Conservation (phyloP, 768 basidiomycete genomes). For the Suillus clintonianus region DNA sequence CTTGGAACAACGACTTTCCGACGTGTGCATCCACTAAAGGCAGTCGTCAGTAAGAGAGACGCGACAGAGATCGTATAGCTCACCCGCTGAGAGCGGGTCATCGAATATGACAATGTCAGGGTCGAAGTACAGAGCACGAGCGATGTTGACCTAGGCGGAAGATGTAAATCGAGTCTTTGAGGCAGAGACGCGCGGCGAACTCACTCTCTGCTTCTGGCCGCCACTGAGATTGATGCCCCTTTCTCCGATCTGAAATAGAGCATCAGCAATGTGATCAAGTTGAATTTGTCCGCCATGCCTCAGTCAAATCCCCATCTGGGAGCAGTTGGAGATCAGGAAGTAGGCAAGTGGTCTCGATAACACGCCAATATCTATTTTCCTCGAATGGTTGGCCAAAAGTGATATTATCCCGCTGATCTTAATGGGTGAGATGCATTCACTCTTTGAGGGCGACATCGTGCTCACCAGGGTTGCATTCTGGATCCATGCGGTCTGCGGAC, state of each 20-base stretch:
- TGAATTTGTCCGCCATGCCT: constrained; percentile 41
- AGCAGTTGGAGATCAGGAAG: constrained; percentile 65
- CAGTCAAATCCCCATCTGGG: constrained; percentile 71
- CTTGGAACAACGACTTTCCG: constrained; percentile 64
- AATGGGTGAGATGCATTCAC: neutral
- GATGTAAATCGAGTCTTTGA: neutral
- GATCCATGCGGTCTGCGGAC: constrained; percentile 77
- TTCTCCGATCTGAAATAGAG: constrained; percentile 56
- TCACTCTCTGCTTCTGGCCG: constrained; percentile 62
- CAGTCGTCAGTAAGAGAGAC: neutral
- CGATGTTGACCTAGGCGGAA: constrained; percentile 61
- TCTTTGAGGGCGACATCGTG: neutral
- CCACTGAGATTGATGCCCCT: constrained; percentile 69
- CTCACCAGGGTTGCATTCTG: constrained; percentile 64
- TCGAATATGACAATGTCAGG: constrained; percentile 64
- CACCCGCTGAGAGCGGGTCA: constrained; percentile 66
- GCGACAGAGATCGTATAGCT: constrained; percentile 6
- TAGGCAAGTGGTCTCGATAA: constrained; percentile 58
- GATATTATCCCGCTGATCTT: constrained; percentile 59
- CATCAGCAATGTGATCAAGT: neutral
- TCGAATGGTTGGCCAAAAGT: constrained; percentile 67
- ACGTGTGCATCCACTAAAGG: constrained; percentile 72
- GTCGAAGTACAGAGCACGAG: constrained; percentile 65
- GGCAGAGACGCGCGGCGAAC: constrained; percentile 8
- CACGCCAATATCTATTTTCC: constrained; percentile 65